These are phyloP conservation scores for Carex arenaria DNA, from an alignment of 202 grass and related monocot genomes.

Conservation along the genomic window DNA sequence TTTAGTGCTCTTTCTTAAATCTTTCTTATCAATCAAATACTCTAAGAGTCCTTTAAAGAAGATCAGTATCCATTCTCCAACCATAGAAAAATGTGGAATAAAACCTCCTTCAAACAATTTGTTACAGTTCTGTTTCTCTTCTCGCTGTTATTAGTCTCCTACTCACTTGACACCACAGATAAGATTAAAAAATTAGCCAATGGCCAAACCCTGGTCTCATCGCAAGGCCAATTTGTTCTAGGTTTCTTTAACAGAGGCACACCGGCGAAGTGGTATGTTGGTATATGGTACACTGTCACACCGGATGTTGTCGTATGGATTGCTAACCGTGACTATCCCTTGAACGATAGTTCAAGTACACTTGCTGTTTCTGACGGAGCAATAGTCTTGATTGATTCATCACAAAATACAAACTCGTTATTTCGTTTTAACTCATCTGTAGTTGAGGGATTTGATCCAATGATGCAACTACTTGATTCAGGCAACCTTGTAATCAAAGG, in stretches of 20 bases:
- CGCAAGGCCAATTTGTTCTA: constrained; percentile 27
- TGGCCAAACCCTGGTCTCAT: constrained; percentile 26
- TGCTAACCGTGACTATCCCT: constrained; percentile 24
- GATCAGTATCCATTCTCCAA: background rate
- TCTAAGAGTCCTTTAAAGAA: background rate
- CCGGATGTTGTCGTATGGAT: constrained; percentile 34
- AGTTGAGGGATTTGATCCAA: background rate
- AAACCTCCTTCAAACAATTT: background rate
- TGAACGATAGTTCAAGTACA: background rate
- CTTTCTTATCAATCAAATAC: background rate
- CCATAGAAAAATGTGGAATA: background rate
- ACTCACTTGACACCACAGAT: constrained; percentile 24
- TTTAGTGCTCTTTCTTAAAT: background rate
- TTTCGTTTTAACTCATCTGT: background rate
- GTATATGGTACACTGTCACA: constrained; percentile 48
- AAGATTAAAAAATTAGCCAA: constrained; percentile 1
- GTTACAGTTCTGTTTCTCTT: background rate
- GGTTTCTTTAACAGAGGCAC: constrained; percentile 47
- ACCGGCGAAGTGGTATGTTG: constrained; percentile 32
- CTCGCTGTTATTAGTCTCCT: background rate
- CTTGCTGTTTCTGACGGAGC: background rate
- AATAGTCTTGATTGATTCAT: background rate
- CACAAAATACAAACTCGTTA: background rate
- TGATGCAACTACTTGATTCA: constrained; percentile 20
- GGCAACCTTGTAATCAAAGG: constrained; percentile 27